A percentile compares a stretch with the other conserved stretches of the same genome.
These are phyloP conservation scores for Mortierella alpina DNA, from an alignment of 192 early-diverging fungal genomes.

Conservation along the genomic window DNA sequence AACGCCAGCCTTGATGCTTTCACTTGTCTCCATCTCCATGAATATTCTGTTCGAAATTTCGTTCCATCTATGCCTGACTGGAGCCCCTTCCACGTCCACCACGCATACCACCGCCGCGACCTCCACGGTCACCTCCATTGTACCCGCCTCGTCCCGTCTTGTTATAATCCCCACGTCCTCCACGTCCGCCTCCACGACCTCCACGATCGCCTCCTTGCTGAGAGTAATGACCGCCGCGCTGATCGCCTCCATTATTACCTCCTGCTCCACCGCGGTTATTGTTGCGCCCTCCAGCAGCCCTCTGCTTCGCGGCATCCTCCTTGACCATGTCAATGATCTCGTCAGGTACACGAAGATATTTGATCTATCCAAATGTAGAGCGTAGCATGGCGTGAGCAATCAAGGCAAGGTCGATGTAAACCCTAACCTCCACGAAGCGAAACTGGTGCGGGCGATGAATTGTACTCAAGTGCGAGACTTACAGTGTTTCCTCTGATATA, in stretches of 20 bases:
- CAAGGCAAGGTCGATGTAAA: too few species aligned
- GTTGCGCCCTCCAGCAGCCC: constrained; percentile 55
- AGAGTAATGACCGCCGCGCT: constrained; percentile 62
- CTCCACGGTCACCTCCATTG: constrained; percentile 35
- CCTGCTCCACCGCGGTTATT: constrained; percentile 61
- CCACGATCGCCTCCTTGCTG: constrained; percentile 56
- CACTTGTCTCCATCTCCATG: too few species aligned
- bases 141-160: constrained; percentile 53
- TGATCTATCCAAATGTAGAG: constrained; percentile 56
- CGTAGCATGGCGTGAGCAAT: too few species aligned
- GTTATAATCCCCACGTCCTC: constrained; percentile 53
- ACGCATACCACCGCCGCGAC: constrained; percentile 40
- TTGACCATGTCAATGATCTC: constrained; percentile 93
- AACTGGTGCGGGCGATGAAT: not conserved
- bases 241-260: constrained; percentile 59
- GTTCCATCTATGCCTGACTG: constrained; percentile 24
- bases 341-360: constrained; percentile 89
- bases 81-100: constrained; percentile 51
- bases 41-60: too few species aligned
- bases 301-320: constrained; percentile 76
- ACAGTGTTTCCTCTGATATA: constrained; percentile 93
- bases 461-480: constrained; percentile 7
- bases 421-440: not conserved
- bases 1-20: too few species aligned
- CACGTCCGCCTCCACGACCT: constrained; percentile 52